Conservation (phyloP, 2,329 filamentous ascomycete genomes). For the Phyllosticta paracitricarpa region DNA sequence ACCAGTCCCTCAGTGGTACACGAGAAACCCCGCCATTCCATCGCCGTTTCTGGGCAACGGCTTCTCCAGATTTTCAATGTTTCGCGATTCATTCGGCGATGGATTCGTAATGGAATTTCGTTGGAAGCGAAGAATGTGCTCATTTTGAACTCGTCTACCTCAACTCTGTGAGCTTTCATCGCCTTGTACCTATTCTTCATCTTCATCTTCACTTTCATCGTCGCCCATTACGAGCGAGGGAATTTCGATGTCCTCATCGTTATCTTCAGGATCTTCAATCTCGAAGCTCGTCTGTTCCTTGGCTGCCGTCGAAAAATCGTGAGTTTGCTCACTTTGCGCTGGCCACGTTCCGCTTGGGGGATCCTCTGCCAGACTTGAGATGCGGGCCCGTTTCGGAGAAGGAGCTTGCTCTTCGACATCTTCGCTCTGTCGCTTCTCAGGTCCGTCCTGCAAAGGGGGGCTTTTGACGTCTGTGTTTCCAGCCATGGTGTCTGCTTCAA, state of each 20-base stretch:
- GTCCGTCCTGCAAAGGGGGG: not conserved
- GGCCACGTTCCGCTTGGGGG: not conserved
- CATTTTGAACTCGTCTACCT: not conserved
- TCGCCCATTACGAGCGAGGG: constrained; percentile 6
- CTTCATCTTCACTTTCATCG: not conserved
- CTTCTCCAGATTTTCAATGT: not conserved
- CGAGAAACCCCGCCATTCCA: not conserved
- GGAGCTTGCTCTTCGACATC: not conserved
- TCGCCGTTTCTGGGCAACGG: not conserved
- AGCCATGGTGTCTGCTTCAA: not conserved
- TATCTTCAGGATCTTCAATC: constrained; percentile 1
- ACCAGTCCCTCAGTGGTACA: not conserved
- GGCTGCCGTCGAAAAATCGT: not conserved
- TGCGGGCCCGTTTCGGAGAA: constrained; percentile 4
- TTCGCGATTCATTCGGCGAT: not conserved
- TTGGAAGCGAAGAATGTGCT: not conserved
- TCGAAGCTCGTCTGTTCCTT: not conserved
- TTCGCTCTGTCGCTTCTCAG: constrained; percentile 4
- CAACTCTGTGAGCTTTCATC: not conserved
- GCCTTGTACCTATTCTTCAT: not conserved
- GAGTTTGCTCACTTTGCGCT: not conserved
- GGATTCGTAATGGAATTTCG: not conserved
- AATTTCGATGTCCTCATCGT: constrained; percentile 7
- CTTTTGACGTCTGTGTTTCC: not conserved
- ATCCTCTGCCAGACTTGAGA: not conserved